phyloP scores from a whole-genome alignment of 768 basidiomycete species.

The Boletus speciosus region DNA sequence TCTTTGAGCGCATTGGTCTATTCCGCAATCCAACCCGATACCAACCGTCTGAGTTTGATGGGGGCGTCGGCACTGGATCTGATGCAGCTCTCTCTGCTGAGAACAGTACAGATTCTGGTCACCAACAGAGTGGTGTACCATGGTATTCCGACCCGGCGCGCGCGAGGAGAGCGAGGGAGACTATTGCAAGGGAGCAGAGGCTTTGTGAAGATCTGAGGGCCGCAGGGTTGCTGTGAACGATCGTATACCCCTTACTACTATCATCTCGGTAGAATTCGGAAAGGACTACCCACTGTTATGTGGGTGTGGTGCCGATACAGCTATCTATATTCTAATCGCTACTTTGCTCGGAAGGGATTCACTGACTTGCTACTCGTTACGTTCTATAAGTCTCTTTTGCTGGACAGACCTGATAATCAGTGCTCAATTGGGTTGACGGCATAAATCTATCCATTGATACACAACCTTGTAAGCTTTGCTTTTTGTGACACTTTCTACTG shows the following conservation, averaged over 20 bases:
- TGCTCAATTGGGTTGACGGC: neutral
- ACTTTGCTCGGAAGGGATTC: neutral
- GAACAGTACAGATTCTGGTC: conserved; percentile 27
- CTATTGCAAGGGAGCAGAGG: conserved; percentile 51
- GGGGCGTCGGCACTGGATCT: neutral
- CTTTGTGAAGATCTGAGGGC: conserved; percentile 58
- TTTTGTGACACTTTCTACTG: neutral
- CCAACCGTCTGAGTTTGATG: conserved; percentile 11
- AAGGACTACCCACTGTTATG: neutral
- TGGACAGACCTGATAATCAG: neutral
- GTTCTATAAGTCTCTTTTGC: conserved; percentile 9
- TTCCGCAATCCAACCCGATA: conserved; percentile 11
- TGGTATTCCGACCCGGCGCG: conserved; percentile 43
- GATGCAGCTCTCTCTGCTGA: conserved; percentile 15
- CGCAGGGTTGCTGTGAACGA: conserved; percentile 57
- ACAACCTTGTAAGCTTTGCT: conserved; percentile 1
- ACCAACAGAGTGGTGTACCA: conserved; percentile 29
- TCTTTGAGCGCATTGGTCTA: conserved; percentile 30
- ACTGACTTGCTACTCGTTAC: conserved; percentile 7
- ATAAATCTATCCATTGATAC: conserved; percentile 4
- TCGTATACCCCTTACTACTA: conserved; percentile 1
- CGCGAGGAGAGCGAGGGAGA: conserved; percentile 41
- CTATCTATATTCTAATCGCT: conserved; percentile 21
- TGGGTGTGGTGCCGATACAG: neutral
- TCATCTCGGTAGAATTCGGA: conserved; percentile 2